Conservation (phyloP, 345 rosid species). For the Sisymbrium irio region DNA sequence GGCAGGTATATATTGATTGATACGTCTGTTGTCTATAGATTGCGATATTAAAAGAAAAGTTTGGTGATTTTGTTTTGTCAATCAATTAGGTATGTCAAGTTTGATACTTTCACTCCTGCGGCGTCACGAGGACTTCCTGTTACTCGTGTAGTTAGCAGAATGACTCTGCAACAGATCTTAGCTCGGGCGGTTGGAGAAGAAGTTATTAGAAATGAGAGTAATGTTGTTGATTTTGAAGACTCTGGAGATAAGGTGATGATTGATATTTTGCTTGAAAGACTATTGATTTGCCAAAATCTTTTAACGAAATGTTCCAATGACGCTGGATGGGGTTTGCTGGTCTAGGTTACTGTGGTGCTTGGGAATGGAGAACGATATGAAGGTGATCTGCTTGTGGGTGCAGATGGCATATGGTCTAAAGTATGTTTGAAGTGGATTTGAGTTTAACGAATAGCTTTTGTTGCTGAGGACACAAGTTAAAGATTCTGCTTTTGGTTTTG, state of each 20-base stretch:
- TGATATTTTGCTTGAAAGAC: not conserved
- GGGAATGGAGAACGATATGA: constrained; percentile 69
- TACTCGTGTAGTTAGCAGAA: constrained; percentile 84
- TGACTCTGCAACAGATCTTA: constrained; percentile 84
- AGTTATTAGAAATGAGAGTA: constrained; percentile 66
- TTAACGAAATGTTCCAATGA: not conserved
- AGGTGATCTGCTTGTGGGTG: constrained; percentile 92
- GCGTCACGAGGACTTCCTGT: constrained; percentile 87
- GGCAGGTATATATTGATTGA: constrained; percentile 21
- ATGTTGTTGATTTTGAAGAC: constrained; percentile 82
- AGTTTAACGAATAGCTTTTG: not conserved
- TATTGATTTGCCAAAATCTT: not conserved
- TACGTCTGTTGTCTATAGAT: not conserved
- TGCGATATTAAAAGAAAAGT: not conserved
- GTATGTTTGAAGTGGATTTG: constrained; percentile 34
- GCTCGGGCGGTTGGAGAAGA: constrained; percentile 84
- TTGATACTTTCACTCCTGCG: constrained; percentile 95
- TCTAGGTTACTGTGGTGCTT: constrained; percentile 72
- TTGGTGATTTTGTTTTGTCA: constrained; percentile 7
- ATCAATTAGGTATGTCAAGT: constrained; percentile 73
- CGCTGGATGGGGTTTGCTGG: constrained; percentile 22
- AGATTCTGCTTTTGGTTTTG: constrained; percentile 9
- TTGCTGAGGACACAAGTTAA: not conserved
- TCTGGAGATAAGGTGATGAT: constrained; percentile 63
- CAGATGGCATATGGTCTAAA: constrained; percentile 99